phyloP scores from a whole-genome alignment of 768 basidiomycete species.

The Grammothele lineata region DNA sequence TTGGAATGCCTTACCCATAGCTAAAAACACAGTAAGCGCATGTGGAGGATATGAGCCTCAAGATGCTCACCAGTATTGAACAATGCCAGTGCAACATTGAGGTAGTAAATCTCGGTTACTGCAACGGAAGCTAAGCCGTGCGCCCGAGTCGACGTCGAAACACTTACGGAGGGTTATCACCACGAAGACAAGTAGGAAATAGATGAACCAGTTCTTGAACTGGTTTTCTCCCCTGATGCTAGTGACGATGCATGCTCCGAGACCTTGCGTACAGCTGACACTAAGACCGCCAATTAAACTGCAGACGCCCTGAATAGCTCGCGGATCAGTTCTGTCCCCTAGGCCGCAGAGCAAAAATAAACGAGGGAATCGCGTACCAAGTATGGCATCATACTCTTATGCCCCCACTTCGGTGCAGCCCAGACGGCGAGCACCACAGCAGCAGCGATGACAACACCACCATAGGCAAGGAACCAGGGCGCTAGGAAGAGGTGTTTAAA shows the following conservation, averaged over 20 bases:
- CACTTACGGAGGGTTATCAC: constrained; percentile 60
- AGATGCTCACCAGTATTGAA: constrained; percentile 72
- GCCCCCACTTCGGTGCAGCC: constrained; percentile 82
- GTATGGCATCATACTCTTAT: constrained; percentile 87
- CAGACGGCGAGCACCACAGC: constrained; percentile 67
- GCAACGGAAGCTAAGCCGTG: background rate
- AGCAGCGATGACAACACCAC: constrained; percentile 50
- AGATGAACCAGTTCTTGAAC: constrained; percentile 89
- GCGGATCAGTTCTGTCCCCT: background rate
- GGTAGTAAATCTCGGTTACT: constrained; percentile 88
- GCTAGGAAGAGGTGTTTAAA: constrained; percentile 78
- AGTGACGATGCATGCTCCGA: constrained; percentile 84
- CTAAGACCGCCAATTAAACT: constrained; percentile 92
- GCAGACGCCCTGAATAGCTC: constrained; percentile 52
- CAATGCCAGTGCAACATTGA: constrained; percentile 88
- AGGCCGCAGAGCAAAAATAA: background rate
- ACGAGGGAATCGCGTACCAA: constrained; percentile 8
- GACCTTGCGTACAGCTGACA: constrained; percentile 87
- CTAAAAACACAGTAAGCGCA: constrained; percentile 25
- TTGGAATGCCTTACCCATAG: constrained; percentile 50
- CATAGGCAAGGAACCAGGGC: constrained; percentile 74
- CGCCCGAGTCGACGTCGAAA: background rate
- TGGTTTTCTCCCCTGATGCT: constrained; percentile 69
- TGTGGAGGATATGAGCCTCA: background rate
- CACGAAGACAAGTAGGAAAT: constrained; percentile 79